Conservation (phyloP, 345 rosid species). For the Gossypium australe region DNA sequence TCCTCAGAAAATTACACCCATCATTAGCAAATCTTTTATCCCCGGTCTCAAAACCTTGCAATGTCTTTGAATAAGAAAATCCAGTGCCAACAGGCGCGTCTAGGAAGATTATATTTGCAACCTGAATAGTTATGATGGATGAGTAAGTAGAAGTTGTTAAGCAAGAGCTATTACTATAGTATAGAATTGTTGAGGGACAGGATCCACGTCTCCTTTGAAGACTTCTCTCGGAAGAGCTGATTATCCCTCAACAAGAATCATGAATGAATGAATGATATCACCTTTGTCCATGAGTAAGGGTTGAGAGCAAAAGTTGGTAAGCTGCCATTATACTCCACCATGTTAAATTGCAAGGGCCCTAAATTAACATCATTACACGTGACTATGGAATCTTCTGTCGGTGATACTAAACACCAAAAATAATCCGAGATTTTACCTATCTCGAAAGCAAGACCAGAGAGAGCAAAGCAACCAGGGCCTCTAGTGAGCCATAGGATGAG, state of each 20-base stretch:
- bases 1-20: conserved; percentile 8
- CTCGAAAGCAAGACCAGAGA: neutral
- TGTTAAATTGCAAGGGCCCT: conserved; percentile 20
- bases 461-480: conserved; percentile 38
- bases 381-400: no score
- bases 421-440: neutral
- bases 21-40: conserved; percentile 1
- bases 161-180: no score
- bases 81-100: conserved; percentile 18
- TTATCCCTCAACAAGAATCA: no score
- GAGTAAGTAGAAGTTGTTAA: neutral
- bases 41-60: conserved; percentile 2
- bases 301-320: conserved; percentile 17
- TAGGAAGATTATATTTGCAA: conserved; percentile 15
- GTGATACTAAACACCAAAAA: no score
- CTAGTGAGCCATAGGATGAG: conserved; percentile 30
- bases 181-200: no score
- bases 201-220: no score
- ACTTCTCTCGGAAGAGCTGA: no score
- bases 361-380: neutral
- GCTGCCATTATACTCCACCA: conserved; percentile 19
- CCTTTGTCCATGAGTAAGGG: conserved; percentile 22
- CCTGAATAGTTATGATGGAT: neutral
- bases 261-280: neutral
- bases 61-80: conserved; percentile 20